phyloP scores from a whole-genome alignment of 2,329 filamentous ascomycete genomes.

The Rhynchosporium secalis region DNA sequence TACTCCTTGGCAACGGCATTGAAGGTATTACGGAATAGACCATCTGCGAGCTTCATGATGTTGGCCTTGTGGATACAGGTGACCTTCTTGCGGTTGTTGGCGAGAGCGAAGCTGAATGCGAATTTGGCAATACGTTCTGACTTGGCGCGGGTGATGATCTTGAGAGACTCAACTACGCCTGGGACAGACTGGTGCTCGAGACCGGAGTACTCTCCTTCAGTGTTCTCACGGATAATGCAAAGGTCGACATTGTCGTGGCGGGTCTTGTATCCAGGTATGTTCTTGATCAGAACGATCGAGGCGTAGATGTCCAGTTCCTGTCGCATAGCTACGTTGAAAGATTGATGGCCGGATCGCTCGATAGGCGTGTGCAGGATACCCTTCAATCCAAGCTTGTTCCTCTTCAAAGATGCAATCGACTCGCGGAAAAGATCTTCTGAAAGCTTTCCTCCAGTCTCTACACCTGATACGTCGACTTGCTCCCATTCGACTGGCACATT shows the following conservation, averaged over 20 bases:
- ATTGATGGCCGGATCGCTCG: slow-evolving; percentile 94
- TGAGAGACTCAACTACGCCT: slow-evolving; percentile 97
- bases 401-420: slow-evolving; percentile 90
- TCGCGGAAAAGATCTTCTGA: slow-evolving; percentile 95
- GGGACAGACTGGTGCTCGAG: slow-evolving; percentile 97
- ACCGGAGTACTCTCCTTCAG: slow-evolving; percentile 98
- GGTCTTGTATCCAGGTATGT: slow-evolving; percentile 97
- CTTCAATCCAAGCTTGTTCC: slow-evolving; percentile 99
- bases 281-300: slow-evolving; percentile 97
- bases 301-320: slow-evolving; percentile 99
- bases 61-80: slow-evolving; percentile 99
- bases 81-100: slow-evolving; percentile 99
- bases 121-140: slow-evolving; percentile 99
- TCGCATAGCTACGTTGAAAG: slow-evolving; percentile 98
- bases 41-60: slow-evolving; percentile 99
- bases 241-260: slow-evolving; percentile 97
- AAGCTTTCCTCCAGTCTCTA: slow-evolving; percentile 79
- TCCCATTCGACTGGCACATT: slow-evolving; percentile 99
- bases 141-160: slow-evolving; percentile 99
- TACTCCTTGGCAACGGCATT: slow-evolving; percentile 91
- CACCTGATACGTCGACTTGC: slow-evolving; percentile 91
- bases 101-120: slow-evolving; percentile 94
- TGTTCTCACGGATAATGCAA: slow-evolving; percentile 99
- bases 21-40: slow-evolving; percentile 98
- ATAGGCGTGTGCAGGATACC: slow-evolving; percentile 98